Evolutionary conservation across 2,329 filamentous ascomycete genomes (phyloP), one percentile per base, ranked within the genome.

Genomic region (Fusarium scirpi): DNA sequence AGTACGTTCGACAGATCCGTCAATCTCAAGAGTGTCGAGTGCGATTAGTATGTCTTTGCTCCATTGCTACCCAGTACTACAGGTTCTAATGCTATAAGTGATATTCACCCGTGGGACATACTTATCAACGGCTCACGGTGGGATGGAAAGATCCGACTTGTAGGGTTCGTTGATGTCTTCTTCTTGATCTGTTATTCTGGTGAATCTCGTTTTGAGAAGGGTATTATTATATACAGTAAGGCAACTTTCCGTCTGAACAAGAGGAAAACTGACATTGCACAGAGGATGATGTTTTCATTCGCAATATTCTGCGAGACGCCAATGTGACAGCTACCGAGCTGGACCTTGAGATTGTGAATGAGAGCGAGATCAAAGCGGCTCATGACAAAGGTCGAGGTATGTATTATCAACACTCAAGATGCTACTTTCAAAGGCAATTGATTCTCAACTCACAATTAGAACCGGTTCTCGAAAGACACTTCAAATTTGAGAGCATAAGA

Each of bases 101-200:
- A 58, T 10, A 48, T 61, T 16, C 43, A 58, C 8, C 58, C 58
- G 2, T 58, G 58, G 58, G 52, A 58, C 11, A 48, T 58, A 9
- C 27, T 61, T 8, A 34, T 61, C 7, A 43, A 61, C 43, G 44
- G 52, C 5, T n/a, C 22, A 3, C 52, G 58, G n/a, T 58, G 58
- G 58, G 43, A 58, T 11, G 58, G 58, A 11, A 61, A 61, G 22
- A 40, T 59, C 3, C 48, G 57, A 8, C 58, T 61, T 3, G 11
- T 61, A 15, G 58, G 58, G 12, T 61, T 61, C 2, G 58, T 61
- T 2, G 46, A 58, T 6, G 58, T 58, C 15, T 61, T 60, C 5
- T 57, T 61, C 22, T 18, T 61, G 22, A 34, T 61, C 5, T 61
- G 51, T 7, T 61, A 61, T 34, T 61, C 58, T 4, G 55, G 58